phyloP scores from a whole-genome alignment of 805 yeast species.

The Metschnikowia vanudenii region DNA sequence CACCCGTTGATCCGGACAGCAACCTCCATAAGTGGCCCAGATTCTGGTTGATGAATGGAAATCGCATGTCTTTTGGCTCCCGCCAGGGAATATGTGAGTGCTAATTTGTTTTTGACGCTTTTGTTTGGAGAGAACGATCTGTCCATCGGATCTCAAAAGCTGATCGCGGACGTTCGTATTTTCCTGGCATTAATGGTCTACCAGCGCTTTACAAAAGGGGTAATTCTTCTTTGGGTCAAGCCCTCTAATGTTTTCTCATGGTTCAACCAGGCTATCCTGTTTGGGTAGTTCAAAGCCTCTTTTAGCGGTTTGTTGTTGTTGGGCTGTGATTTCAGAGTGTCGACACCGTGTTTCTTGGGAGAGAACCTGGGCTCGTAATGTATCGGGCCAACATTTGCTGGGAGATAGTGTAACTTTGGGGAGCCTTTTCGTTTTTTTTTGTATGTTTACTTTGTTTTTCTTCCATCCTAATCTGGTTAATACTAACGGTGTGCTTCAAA shows the following conservation, averaged over 20 bases:
- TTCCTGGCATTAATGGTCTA: slow-evolving; percentile 2
- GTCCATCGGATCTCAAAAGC: slow-evolving; percentile 15
- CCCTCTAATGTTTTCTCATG: neutral
- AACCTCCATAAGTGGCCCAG: neutral
- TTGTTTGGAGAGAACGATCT: slow-evolving; percentile 14
- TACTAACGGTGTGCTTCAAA: slow-evolving; percentile 1
- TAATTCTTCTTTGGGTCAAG: neutral
- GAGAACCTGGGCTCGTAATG: neutral
- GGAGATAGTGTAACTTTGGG: slow-evolving; percentile 17
- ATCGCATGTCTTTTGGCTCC: neutral
- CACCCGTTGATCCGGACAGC: neutral
- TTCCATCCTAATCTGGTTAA: neutral
- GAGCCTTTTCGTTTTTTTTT: slow-evolving; percentile 13
- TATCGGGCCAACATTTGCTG: slow-evolving; percentile 6
- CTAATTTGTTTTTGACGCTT: slow-evolving; percentile 19
- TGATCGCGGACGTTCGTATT: slow-evolving; percentile 15
- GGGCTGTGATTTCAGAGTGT: slow-evolving; percentile 4
- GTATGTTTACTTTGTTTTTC: neutral
- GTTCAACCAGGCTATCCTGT: slow-evolving; percentile 14
- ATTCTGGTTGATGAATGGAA: slow-evolving; percentile 1
- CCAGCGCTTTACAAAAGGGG: slow-evolving; percentile 11
- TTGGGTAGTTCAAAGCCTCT: slow-evolving; percentile 18
- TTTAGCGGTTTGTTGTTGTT: slow-evolving; percentile 13
- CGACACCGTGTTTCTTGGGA: neutral
- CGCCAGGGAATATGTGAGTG: neutral